phyloP scores from a whole-genome alignment of 2,329 filamentous ascomycete genomes.

The Penicillium hordei region DNA sequence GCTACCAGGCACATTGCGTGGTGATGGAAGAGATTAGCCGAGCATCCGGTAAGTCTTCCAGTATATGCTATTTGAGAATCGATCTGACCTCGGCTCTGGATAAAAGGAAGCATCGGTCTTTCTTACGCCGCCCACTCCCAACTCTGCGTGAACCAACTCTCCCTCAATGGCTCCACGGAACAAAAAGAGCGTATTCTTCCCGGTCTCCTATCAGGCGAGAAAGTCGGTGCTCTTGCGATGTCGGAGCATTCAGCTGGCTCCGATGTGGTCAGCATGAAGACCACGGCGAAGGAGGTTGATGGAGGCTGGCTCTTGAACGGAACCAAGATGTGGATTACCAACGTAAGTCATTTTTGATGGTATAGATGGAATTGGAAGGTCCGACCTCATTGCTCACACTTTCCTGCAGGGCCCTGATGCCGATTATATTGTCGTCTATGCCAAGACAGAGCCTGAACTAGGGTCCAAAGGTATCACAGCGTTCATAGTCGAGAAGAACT shows the following conservation, averaged over 20 bases:
- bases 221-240: constrained; percentile 89
- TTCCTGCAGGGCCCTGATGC: constrained; percentile 70
- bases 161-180: constrained; percentile 75
- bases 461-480: constrained; percentile 91
- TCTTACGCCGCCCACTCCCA: constrained; percentile 96
- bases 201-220: constrained; percentile 74
- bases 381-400: constrained; percentile 3
- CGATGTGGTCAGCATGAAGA: constrained; percentile 96
- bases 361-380: not conserved
- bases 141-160: constrained; percentile 93
- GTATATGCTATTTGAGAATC: not conserved
- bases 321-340: constrained; percentile 99
- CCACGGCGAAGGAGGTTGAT: constrained; percentile 73
- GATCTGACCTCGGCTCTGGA: not conserved
- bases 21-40: constrained; percentile 94
- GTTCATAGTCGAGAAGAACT: constrained; percentile 74
- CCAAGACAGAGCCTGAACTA: constrained; percentile 80
- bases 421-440: constrained; percentile 92
- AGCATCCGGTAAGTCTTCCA: constrained; percentile 63
- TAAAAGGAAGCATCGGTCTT: constrained; percentile 57
- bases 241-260: constrained; percentile 86
- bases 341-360: constrained; percentile 52
- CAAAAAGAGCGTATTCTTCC: constrained; percentile 84
- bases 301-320: constrained; percentile 85
- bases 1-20: constrained; percentile 93